Evolutionary conservation across 2,329 filamentous ascomycete species (phyloP).

Genomic region (Trichoderma citrinoviride): DNA sequence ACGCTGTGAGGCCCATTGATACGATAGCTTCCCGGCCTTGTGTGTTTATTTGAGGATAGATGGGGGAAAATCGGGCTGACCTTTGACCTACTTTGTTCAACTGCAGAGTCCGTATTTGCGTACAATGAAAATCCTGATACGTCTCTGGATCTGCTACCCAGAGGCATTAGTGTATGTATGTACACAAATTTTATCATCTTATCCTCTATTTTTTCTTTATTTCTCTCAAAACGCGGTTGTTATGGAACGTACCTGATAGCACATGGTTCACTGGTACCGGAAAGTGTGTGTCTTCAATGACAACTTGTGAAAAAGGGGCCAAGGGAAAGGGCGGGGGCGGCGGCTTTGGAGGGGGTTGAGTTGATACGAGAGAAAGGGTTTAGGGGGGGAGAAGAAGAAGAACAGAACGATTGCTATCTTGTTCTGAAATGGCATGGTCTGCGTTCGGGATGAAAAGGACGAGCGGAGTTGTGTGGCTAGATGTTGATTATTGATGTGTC

Average conservation of each 20-base stretch:
- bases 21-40: slow-evolving; percentile 1
- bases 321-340: not conserved
- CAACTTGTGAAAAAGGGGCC: not conserved
- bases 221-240: slow-evolving; percentile 24
- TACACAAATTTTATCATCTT: slow-evolving; percentile 23
- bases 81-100: not conserved
- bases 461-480: no score
- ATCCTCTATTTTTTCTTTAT: no score
- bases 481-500: no score
- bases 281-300: not conserved
- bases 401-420: not conserved
- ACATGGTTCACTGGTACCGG: slow-evolving; percentile 1
- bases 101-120: slow-evolving; percentile 11
- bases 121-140: slow-evolving; percentile 19
- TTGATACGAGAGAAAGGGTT: not conserved
- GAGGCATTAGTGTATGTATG: slow-evolving; percentile 22
- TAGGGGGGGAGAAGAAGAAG: not conserved
- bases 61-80: not conserved
- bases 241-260: slow-evolving; percentile 1
- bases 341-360: not conserved
- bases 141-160: slow-evolving; percentile 15
- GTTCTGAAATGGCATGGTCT: not conserved
- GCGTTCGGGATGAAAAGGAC: not conserved
- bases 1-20: not conserved
- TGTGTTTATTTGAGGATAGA: not conserved